Evolutionary conservation across 2,329 filamentous ascomycete species (phyloP), one percentile per base, ranked within the genome.

Genomic region (Ilyonectria destructans): DNA sequence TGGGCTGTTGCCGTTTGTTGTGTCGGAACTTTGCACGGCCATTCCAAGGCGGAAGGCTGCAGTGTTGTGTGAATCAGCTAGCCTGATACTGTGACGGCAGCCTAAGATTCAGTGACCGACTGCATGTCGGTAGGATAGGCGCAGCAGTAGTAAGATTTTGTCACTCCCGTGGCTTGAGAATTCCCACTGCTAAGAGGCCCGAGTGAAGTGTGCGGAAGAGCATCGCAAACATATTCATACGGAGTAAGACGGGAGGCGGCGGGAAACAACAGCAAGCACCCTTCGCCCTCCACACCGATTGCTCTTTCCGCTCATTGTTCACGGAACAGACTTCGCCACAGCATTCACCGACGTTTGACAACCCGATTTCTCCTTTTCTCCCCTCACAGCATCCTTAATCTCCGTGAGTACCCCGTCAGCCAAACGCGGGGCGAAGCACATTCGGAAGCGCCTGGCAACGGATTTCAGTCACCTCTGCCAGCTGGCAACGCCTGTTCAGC

Each of bases 381-480:
- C 5, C 23, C 15, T 35, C 33, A n/a, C 31, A n/a, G 37, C 49
- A 35, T 54, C n/a, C 29, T 54, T 54, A 15, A 54, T 54, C 48
- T 21, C 12, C n/a, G 31, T 17, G 40, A 21, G 51, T 19, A n/a
- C n/a, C 29, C 29, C n/a, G 21, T 37, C n/a, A 35, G 26, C 49
- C 29, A 33, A 19, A 8, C 26, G 26, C 49, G 26, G 17, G 49
- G 48, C 4, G 49, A 52, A n/a, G 49, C 26, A 29, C 49, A 52
- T 21, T 54, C 40, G 6, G 15, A n/a, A n/a, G 7, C 40, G 40
- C 15, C 40, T n/a, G 40, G 40, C 40, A 43, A 43, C 40, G n/a
- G 4, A 43, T 58, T 58, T 49, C 23, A 56, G 61, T 61, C 65
- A 65, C 37, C 21, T 65, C 55, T 21, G 58, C 26, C 51, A 64